Percentiles rank a stretch among this genome's conserved stretches.
Evolutionary conservation across 495 filamentous ascomycete species (phyloP).

Genomic region (Neurospora tetrasperma): DNA sequence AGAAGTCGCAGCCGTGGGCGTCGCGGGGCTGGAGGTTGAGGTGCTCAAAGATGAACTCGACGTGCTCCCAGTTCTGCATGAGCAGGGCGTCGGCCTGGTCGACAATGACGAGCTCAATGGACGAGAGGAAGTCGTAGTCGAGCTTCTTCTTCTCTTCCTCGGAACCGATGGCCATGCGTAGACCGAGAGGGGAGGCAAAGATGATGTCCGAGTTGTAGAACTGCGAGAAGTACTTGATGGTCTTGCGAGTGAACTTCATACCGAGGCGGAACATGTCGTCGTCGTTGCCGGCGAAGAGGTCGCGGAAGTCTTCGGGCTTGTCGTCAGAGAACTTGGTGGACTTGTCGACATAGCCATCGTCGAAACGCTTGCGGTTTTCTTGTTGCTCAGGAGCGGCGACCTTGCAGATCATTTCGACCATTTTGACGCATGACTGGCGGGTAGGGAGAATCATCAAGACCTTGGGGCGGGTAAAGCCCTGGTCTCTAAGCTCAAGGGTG

Average conservation of each 20-base stretch:
- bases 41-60: constrained; percentile 81
- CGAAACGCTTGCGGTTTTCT: constrained; percentile 88
- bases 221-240: constrained; percentile 85
- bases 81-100: constrained; percentile 89
- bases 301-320: constrained; percentile 79
- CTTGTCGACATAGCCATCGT: constrained; percentile 61
- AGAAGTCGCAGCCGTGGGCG: constrained; percentile 88
- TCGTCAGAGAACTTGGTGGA: constrained; percentile 56
- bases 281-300: constrained; percentile 87
- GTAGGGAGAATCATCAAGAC: constrained; percentile 85
- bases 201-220: constrained; percentile 97
- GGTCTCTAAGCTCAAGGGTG: constrained; percentile 73
- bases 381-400: constrained; percentile 78
- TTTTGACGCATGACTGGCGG: constrained; percentile 67
- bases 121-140: constrained; percentile 86
- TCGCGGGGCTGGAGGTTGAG: constrained; percentile 85
- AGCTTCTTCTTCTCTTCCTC: constrained; percentile 60
- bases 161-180: constrained; percentile 80
- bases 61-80: constrained; percentile 98
- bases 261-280: constrained; percentile 94
- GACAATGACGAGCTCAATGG: constrained; percentile 78
- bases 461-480: constrained; percentile 92
- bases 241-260: constrained; percentile 90
- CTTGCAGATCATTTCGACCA: constrained; percentile 60
- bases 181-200: constrained; percentile 75